Conservation (phyloP, 257 asterid genomes). For the Jacaranda mimosifolia region DNA sequence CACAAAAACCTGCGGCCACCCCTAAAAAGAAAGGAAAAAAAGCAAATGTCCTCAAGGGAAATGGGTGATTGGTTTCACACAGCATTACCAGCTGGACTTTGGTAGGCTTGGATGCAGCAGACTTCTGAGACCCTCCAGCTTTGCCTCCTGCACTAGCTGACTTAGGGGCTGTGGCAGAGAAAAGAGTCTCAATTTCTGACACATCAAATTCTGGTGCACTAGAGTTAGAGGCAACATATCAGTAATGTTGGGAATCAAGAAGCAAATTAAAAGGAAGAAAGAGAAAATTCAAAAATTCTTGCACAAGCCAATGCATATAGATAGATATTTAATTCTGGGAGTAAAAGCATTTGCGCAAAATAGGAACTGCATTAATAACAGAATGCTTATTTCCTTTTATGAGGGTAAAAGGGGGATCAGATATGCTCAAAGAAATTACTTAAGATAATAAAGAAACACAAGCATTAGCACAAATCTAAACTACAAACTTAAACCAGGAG, state of each 20-base stretch:
- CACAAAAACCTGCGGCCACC: too few relatives aligned
- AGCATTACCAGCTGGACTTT: slow-evolving; percentile 83
- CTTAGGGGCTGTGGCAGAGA: slow-evolving; percentile 82
- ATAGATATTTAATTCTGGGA: not conserved
- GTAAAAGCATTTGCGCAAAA: not conserved
- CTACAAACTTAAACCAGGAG: slow-evolving; percentile 27
- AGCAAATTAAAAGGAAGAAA: not conserved
- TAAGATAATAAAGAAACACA: slow-evolving; percentile 19
- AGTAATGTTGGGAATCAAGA: slow-evolving; percentile 36
- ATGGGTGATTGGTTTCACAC: slow-evolving; percentile 35
- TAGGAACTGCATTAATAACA: not conserved
- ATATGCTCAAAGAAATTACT: slow-evolving; percentile 2
- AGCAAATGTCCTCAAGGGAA: slow-evolving; percentile 8
- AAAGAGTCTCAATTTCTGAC: slow-evolving; percentile 89
- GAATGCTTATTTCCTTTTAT: not conserved
- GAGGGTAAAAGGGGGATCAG: not conserved
- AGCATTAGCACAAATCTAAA: not conserved
- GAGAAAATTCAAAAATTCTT: not conserved
- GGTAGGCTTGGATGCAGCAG: slow-evolving; percentile 78
- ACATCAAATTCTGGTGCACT: slow-evolving; percentile 97
- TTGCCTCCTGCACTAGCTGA: slow-evolving; percentile 63
- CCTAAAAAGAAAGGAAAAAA: not conserved
- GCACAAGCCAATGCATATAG: not conserved
- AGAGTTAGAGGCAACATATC: slow-evolving; percentile 44
- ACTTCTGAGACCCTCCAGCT: slow-evolving; percentile 73